These are phyloP conservation scores for Exophiala viscosa DNA, from an alignment of 2,329 filamentous ascomycete species.

Conservation along the genomic window DNA sequence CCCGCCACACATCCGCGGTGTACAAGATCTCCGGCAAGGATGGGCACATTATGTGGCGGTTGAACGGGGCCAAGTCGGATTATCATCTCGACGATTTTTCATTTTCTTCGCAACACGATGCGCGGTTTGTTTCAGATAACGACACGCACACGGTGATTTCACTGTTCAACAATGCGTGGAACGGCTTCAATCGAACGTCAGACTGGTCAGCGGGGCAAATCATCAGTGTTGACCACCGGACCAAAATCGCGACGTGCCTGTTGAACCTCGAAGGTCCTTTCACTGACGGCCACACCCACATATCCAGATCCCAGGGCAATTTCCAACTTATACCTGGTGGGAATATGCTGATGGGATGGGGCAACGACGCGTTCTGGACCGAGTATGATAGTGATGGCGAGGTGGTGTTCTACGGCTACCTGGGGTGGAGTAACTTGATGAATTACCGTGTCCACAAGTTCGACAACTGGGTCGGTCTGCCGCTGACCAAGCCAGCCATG, in stretches of 20 bases:
- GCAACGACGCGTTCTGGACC: constrained; percentile 40
- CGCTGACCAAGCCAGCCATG: constrained; percentile 40
- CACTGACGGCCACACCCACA: constrained; percentile 20
- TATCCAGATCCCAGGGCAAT: constrained; percentile 35
- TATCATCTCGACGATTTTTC: constrained; percentile 31
- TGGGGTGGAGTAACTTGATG: constrained; percentile 37
- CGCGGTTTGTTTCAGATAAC: constrained; percentile 39
- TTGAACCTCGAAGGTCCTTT: constrained; percentile 32
- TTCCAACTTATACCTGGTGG: constrained; percentile 37
- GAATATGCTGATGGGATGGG: constrained; percentile 42
- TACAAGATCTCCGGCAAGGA: constrained; percentile 41
- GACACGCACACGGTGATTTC: constrained; percentile 38
- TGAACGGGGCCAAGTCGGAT: constrained; percentile 37
- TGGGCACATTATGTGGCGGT: constrained; percentile 38
- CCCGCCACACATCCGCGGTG: constrained; percentile 39
- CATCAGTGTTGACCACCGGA: constrained; percentile 37
- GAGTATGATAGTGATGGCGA: constrained; percentile 36
- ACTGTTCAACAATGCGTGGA: constrained; percentile 42
- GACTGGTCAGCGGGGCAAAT: constrained; percentile 39
- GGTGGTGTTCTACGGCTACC: constrained; percentile 37
- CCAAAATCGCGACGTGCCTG: constrained; percentile 35
- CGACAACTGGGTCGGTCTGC: constrained; percentile 38
- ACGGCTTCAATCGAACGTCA: constrained; percentile 40
- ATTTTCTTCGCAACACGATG: constrained; percentile 44
- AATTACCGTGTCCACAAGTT: constrained; percentile 43